Percentiles rank a stretch among this genome's conserved stretches.
phyloP scores from a whole-genome alignment of 345 rosid species.

The Adansonia digitata region DNA sequence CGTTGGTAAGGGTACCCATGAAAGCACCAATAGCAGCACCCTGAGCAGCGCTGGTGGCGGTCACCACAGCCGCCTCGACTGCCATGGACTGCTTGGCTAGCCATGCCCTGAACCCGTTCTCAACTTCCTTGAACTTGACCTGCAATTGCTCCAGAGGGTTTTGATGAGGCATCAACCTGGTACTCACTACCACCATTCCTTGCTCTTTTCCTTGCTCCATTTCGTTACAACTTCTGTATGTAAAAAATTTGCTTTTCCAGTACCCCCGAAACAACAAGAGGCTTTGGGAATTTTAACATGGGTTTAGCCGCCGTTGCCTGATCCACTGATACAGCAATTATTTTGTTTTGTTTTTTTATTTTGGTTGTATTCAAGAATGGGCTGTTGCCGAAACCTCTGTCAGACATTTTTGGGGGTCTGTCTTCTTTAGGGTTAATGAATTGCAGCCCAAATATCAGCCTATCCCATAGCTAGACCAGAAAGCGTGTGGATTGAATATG shows the following conservation, averaged over 20 bases:
- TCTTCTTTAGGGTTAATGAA: too few species aligned
- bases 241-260: background rate
- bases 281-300: background rate
- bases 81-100: constrained; percentile 65
- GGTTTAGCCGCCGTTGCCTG: background rate
- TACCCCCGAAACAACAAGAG: background rate
- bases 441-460: too few species aligned
- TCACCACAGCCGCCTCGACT: constrained; percentile 74
- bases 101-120: constrained; percentile 67
- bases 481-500: too few species aligned
- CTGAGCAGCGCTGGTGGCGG: constrained; percentile 64
- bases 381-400: too few species aligned
- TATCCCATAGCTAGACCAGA: too few species aligned
- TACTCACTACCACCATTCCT: constrained; percentile 28
- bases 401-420: too few species aligned
- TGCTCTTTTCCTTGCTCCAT: constrained; percentile 53
- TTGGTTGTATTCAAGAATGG: too few species aligned
- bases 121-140: constrained; percentile 52
- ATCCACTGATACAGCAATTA: too few species aligned
- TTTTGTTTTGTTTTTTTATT: too few species aligned
- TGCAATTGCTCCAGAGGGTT: constrained; percentile 59
- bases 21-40: constrained; percentile 85
- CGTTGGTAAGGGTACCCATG: constrained; percentile 69
- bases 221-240: background rate
- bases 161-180: constrained; percentile 38